Conservation (phyloP, 2,329 filamentous ascomycete species). For the Colletotrichum tropicale region DNA sequence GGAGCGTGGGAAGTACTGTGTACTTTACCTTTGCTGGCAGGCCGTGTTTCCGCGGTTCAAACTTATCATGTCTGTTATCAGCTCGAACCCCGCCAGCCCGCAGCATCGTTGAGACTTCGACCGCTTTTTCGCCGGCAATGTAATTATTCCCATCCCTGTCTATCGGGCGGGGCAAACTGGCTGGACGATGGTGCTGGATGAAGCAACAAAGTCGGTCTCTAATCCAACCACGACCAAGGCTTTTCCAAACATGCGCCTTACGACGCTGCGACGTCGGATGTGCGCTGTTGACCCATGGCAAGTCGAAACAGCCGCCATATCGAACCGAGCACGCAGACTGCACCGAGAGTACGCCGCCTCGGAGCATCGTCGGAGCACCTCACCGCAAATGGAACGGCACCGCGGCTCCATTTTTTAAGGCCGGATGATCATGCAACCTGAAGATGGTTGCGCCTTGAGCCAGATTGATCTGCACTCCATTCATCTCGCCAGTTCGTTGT, state of each 20-base stretch:
- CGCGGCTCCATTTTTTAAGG: conserved; percentile 16
- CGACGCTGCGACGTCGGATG: background rate
- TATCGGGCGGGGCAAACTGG: background rate
- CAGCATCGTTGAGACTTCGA: background rate
- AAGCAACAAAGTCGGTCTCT: background rate
- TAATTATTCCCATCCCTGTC: background rate
- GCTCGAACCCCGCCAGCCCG: background rate
- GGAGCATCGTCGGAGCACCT: conserved; percentile 8
- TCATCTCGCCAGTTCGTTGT: background rate
- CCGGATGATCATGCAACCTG: conserved; percentile 14
- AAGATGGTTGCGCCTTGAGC: background rate
- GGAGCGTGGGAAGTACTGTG: background rate
- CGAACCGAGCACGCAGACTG: background rate
- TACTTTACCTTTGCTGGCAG: background rate
- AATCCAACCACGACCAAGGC: background rate
- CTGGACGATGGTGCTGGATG: background rate
- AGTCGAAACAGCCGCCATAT: background rate
- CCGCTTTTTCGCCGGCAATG: background rate
- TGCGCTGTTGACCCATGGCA: background rate
- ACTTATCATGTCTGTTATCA: conserved; percentile 5
- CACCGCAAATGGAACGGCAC: background rate
- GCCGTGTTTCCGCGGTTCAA: conserved; percentile 3
- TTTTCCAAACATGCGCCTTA: background rate
- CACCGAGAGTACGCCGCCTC: background rate
- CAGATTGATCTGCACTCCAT: conserved; percentile 1